These are phyloP conservation scores for Boletus barrowsii DNA, from an alignment of 768 basidiomycete species.

Conservation along the genomic window DNA sequence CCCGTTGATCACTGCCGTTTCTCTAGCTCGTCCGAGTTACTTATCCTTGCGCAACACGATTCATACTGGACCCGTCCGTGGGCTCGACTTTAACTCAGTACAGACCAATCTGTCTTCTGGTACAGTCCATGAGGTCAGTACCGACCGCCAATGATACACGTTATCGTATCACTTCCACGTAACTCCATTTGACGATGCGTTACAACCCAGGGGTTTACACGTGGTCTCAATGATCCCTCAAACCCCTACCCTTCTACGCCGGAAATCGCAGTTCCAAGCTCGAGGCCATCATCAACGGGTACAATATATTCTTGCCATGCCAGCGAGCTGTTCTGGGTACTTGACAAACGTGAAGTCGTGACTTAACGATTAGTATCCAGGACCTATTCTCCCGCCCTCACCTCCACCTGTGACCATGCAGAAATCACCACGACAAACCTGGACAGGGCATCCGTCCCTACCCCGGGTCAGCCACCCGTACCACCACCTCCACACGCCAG, in stretches of 20 bases:
- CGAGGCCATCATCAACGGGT: slow-evolving; percentile 89
- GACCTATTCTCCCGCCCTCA: slow-evolving; percentile 75
- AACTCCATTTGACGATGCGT: slow-evolving; percentile 4
- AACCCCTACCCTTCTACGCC: slow-evolving; percentile 84
- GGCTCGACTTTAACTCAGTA: slow-evolving; percentile 94
- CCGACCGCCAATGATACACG: slow-evolving; percentile 4
- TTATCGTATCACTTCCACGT: slow-evolving; percentile 15
- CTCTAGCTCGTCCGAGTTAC: slow-evolving; percentile 63
- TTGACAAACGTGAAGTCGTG: slow-evolving; percentile 96
- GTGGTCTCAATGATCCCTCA: slow-evolving; percentile 85
- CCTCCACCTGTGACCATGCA: slow-evolving; percentile 47
- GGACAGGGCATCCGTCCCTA: slow-evolving; percentile 27
- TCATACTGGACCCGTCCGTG: slow-evolving; percentile 94
- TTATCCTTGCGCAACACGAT: slow-evolving; percentile 79
- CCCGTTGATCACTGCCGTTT: slow-evolving; percentile 10
- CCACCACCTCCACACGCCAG: slow-evolving; percentile 35
- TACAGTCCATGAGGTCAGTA: too few species aligned
- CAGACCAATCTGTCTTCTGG: too few species aligned
- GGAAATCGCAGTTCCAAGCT: slow-evolving; percentile 80
- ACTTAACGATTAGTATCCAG: too few species aligned
- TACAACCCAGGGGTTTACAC: slow-evolving; percentile 74
- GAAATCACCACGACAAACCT: slow-evolving; percentile 34
- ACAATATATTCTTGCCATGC: slow-evolving; percentile 88
- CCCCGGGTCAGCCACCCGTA: slow-evolving; percentile 35
- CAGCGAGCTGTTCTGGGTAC: slow-evolving; percentile 90